Conservation (phyloP, 495 filamentous ascomycete species). For the Penicilliopsis zonata region DNA sequence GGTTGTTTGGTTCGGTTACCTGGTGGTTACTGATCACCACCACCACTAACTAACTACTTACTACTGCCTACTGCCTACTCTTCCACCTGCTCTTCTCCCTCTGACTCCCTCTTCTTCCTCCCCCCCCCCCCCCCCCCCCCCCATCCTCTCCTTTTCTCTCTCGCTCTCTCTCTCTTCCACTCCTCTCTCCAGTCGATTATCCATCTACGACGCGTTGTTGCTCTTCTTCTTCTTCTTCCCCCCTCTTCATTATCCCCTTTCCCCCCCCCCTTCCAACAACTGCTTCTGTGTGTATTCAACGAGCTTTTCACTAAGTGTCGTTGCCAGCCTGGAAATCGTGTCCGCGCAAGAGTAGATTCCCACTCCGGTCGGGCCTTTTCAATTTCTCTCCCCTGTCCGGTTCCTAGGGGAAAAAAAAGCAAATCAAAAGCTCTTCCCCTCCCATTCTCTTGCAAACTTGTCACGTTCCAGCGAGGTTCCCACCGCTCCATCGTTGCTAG, state of each 20-base stretch:
- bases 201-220: slow-evolving; percentile 1
- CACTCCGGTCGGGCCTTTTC: too few relatives aligned
- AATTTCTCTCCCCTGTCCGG: too few relatives aligned
- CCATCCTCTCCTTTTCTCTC: background rate
- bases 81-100: background rate
- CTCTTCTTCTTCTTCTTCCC: slow-evolving; percentile 4
- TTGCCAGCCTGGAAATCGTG: slow-evolving; percentile 24
- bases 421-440: too few relatives aligned
- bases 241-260: slow-evolving; percentile 3
- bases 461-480: too few relatives aligned
- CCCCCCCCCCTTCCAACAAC: slow-evolving; percentile 8
- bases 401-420: slow-evolving; percentile 2
- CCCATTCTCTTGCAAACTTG: too few relatives aligned
- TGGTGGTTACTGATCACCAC: too few relatives aligned
- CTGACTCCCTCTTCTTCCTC: slow-evolving; percentile 1
- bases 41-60: background rate
- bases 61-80: too few relatives aligned
- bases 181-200: too few relatives aligned
- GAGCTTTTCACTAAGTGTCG: slow-evolving; percentile 45
- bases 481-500: too few relatives aligned
- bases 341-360: too few relatives aligned
- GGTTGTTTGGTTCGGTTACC: too few relatives aligned
- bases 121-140: background rate
- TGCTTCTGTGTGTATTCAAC: slow-evolving; percentile 19
- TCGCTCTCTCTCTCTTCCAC: background rate